Base-by-base conservation (phyloP, 1,284 basidiomycete genomes). In the Fomitopsis betulina region DNA sequence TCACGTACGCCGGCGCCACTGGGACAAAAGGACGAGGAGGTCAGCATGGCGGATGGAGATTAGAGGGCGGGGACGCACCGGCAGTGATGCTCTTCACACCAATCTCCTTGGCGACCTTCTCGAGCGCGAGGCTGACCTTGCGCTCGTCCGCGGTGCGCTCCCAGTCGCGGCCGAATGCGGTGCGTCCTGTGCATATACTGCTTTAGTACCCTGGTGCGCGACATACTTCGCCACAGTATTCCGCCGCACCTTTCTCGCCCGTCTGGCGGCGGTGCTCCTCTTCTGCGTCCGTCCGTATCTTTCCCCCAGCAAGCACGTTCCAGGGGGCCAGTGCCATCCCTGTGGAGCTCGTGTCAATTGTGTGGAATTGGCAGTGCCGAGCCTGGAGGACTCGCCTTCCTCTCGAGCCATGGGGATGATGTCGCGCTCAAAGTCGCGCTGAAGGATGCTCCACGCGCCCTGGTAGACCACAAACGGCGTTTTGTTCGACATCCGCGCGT, bases 391-490 rank as follows among this genome's bases (percentile, higher is more conserved):
- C 39, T 45, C n/a, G 67, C 80, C 81, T 59, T 77, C 70, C 7
- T 65, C 63, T 27, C 75, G 73, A 13, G 71, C 72, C 79, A 83
- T 82, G 0, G 79, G 80, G 32, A 83, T 73, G 56, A 83, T 80
- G 15, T 82, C 80, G 4, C 79, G 72, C 68, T 82, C 81, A 50
- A 82, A 75, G 40, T 75, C 73, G 9, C 81, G 73, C 12, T 72
- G 56, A 56, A 78, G 66, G 13, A 79, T 69, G 58, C 73, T 79
- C 80, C 81, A 82, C 32, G 60, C 58, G 21, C 80, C 80, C 62
- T 82, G 80, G 64, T 83, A 83, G 55, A 83, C 70, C 8, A 73
- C 70, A 60, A 83, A 83, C 1, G 76, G 79, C 0, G 77, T 76
- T 71, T 77, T 71, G 1, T 73, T 76, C 49, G 76, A 21, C 73